Evolutionary conservation across 139 green algal genomes (phyloP), one percentile per base, ranked within the genome.

Genomic region (Coelastrella sp.): DNA sequence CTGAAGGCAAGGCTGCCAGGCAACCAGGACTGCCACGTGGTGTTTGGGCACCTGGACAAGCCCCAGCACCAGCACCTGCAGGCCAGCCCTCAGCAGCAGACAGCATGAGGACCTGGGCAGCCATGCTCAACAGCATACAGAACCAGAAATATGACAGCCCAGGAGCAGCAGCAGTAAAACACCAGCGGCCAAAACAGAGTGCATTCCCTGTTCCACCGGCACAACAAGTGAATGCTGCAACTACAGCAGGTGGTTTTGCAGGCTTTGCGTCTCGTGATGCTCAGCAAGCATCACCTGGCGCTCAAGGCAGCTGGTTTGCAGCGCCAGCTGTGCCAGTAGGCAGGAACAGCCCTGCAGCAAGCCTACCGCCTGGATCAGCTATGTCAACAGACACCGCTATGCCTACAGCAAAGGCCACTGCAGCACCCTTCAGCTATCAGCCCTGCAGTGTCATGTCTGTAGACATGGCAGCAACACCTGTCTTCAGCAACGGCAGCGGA

Each of bases 111-210:
- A 66, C 76, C 37, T 84, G 78, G 78, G 78, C 60, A 13, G 13
- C 34, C 27, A 51, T 74, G 40, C 30, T 84, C 25, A 84, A 84
- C 60, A 76, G 78, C 78, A 35, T 84, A 9, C 78, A 84, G 21
- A 32, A 57, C 25, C 53, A 62, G 21, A 48, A 45, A 3, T 82
- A 82, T 60, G 66, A 45, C 75, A 82, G 78, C 60, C 78, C 78
- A 76, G 78, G 62, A 25, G 62, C 60, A 25, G 41, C 60, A 77
- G 38, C n/a, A n/a, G n/a, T n/a, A n/a, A n/a, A n/a, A n/a, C n/a
- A n/a, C n/a, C n/a, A n/a, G n/a, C n/a, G n/a, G n/a, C n/a, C n/a
- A n/a, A n/a, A n/a, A n/a, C n/a, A n/a, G n/a, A n/a, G n/a, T n/a
- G n/a, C n/a, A 34, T 48, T 50, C 4, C 50, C 51, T 11, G 35